These are phyloP conservation scores for Onygena corvina DNA, from an alignment of 2,329 filamentous ascomycete genomes.

Conservation along the genomic window DNA sequence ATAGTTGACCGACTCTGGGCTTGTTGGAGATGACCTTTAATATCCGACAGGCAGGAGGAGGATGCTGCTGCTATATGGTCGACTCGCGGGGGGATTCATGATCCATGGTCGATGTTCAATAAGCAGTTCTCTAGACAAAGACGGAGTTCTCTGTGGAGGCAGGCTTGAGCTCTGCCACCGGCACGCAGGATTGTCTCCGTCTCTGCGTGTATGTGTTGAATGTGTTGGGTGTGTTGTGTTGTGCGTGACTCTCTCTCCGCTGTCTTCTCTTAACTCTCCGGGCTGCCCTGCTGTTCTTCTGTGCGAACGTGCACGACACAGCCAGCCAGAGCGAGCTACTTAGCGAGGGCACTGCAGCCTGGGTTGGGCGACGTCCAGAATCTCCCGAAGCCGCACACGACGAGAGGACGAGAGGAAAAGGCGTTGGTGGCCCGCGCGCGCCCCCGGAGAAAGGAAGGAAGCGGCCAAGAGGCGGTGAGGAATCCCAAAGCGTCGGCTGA, in stretches of 20 bases:
- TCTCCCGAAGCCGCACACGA: slow-evolving; percentile 5
- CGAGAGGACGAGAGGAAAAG: slow-evolving; percentile 1
- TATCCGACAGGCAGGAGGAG: not conserved
- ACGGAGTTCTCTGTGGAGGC: not conserved
- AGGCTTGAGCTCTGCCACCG: not conserved
- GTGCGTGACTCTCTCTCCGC: too few relatives aligned
- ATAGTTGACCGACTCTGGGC: slow-evolving; percentile 14
- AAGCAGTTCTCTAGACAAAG: not conserved
- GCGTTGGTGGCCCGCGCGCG: slow-evolving; percentile 3
- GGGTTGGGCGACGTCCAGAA: too few relatives aligned
- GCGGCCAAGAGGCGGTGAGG: slow-evolving; percentile 16
- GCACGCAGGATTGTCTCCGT: too few relatives aligned
- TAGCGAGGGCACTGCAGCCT: too few relatives aligned
- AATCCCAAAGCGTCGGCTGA: not conserved
- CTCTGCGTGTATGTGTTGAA: too few relatives aligned
- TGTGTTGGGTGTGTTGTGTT: too few relatives aligned
- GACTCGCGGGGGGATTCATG: slow-evolving; percentile 1
- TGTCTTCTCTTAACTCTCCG: too few relatives aligned
- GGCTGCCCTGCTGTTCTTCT: too few relatives aligned
- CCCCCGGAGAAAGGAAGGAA: too few relatives aligned
- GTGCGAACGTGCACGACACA: too few relatives aligned
- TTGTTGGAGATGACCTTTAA: not conserved
- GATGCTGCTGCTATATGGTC: not conserved
- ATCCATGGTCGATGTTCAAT: not conserved
- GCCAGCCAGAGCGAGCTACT: too few relatives aligned